Conservation (phyloP, 2,329 filamentous ascomycete genomes). For the Penicillium sp. region DNA sequence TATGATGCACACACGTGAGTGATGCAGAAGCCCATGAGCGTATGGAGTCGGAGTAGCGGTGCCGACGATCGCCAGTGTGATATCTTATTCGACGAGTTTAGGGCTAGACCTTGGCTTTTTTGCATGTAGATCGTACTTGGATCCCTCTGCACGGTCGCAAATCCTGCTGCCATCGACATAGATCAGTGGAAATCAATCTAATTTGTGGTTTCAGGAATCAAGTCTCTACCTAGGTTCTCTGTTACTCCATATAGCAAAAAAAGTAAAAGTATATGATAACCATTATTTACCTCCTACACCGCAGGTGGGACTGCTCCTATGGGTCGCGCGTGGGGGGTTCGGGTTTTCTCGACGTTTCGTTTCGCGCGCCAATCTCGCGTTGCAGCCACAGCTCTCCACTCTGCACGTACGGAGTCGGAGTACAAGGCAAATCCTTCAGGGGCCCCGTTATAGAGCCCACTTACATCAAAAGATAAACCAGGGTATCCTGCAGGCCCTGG, state of each 20-base stretch:
- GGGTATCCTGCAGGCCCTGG: background rate
- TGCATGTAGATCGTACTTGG: background rate
- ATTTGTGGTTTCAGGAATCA: background rate
- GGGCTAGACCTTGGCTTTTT: conserved; percentile 1
- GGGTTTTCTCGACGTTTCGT: conserved; percentile 8
- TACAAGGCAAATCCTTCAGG: background rate
- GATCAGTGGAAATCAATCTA: background rate
- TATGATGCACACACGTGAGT: background rate
- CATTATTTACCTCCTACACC: conserved; percentile 9
- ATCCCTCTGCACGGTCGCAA: background rate
- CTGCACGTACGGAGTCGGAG: background rate
- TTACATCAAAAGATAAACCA: background rate
- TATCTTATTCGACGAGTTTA: background rate
- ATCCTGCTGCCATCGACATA: background rate
- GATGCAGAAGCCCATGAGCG: background rate
- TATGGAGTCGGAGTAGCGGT: background rate
- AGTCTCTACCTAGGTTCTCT: background rate
- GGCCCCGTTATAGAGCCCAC: background rate
- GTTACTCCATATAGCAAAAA: background rate
- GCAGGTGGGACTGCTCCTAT: conserved; percentile 8
- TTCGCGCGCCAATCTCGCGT: background rate
- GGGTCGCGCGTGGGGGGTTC: conserved; percentile 18
- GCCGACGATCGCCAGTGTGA: background rate
- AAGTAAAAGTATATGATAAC: background rate
- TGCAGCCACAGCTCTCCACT: conserved; percentile 7